Evolutionary conservation across 331 rosid genomes (phyloP).

Genomic region (Prunus yedoensis): DNA sequence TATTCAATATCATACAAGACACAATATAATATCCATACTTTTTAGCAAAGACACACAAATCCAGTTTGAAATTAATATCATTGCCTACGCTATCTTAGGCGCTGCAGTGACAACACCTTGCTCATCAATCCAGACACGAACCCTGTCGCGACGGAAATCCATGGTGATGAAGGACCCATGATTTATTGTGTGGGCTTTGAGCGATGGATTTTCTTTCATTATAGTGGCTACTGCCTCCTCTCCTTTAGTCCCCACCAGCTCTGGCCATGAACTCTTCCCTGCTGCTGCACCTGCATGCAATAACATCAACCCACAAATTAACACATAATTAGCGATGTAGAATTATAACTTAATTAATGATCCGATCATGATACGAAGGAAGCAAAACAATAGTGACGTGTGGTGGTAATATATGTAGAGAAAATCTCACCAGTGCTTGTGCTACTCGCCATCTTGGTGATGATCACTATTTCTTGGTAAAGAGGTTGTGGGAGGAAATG

Average conservation of each 20-base stretch:
- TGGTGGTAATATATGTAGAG: neutral
- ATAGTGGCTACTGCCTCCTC: conserved; percentile 25
- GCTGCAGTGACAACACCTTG: conserved; percentile 19
- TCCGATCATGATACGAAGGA: no score
- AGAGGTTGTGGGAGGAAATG: neutral
- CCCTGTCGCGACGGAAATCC: conserved; percentile 40
- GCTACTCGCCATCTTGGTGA: neutral
- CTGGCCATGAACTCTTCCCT: conserved; percentile 40
- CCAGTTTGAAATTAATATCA: neutral
- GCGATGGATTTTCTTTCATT: conserved; percentile 24
- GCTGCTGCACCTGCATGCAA: neutral
- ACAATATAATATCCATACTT: no score
- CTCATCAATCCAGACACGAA: conserved; percentile 38
- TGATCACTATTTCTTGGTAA: neutral
- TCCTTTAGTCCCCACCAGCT: conserved; percentile 28
- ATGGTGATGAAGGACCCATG: conserved; percentile 27
- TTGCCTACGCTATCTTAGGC: conserved; percentile 32
- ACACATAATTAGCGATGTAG: no score
- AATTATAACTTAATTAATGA: no score
- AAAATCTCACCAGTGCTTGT: conserved; percentile 2
- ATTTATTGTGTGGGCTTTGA: conserved; percentile 13
- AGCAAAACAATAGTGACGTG: no score
- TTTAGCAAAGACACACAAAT: no score
- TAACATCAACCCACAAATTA: neutral
- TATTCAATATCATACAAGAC: no score